phyloP scores from a whole-genome alignment of 176 grass and related monocot species.

The Oryza longistaminata region DNA sequence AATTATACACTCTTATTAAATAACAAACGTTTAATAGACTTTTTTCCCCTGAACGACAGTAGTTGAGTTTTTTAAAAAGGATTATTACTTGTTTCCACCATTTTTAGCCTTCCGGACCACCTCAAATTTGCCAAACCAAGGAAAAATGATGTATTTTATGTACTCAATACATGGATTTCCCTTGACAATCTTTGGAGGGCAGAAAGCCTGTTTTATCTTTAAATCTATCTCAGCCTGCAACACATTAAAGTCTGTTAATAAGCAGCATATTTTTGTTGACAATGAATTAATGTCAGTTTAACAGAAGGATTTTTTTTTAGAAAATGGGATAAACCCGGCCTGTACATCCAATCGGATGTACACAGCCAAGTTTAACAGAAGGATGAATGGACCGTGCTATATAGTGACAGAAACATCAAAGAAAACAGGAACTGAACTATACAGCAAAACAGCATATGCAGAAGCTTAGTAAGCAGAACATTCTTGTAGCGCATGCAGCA shows the following conservation, averaged over 20 bases:
- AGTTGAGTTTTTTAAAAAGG: background rate
- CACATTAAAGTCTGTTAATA: background rate
- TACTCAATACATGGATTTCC: slow-evolving; percentile 90
- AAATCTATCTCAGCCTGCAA: slow-evolving; percentile 77
- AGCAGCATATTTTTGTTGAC: background rate
- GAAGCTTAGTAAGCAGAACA: too few species aligned
- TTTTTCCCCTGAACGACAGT: too few species aligned
- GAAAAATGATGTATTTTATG: slow-evolving; percentile 86
- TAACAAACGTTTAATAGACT: background rate
- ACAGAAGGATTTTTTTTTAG: background rate
- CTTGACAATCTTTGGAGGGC: slow-evolving; percentile 71
- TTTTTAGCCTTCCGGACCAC: slow-evolving; percentile 66
- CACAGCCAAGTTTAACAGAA: background rate
- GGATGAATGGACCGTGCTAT: too few species aligned
- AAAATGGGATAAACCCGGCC: too few species aligned
- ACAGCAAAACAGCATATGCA: too few species aligned
- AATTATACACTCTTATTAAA: background rate
- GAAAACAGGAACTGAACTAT: too few species aligned
- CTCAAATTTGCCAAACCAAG: slow-evolving; percentile 84
- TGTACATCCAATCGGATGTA: too few species aligned
- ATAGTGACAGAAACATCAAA: too few species aligned
- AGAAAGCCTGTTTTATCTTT: slow-evolving; percentile 94
- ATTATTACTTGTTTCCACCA: slow-evolving; percentile 77
- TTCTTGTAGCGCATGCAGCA: too few species aligned
- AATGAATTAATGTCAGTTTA: background rate